A percentile compares a stretch with the other conserved stretches of the same genome.
These are phyloP conservation scores for Pezicula carpinea DNA, from an alignment of 2,329 filamentous ascomycete genomes.

Conservation along the genomic window DNA sequence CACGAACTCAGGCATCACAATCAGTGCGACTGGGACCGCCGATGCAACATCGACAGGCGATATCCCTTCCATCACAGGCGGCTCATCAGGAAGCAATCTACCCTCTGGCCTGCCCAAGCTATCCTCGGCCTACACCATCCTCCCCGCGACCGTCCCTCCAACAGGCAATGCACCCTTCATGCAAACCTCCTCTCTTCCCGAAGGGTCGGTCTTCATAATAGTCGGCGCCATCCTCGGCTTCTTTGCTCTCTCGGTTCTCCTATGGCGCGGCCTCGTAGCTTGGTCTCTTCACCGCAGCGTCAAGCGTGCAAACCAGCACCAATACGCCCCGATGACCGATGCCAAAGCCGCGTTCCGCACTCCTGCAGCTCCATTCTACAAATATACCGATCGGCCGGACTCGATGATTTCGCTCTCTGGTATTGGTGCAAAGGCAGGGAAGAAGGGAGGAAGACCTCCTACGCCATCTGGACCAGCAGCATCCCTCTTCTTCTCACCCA, in stretches of 20 bases:
- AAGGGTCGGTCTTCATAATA: conserved; percentile 94
- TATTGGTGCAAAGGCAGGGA: conserved; percentile 25
- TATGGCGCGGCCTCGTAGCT: conserved; percentile 83
- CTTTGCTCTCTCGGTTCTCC: conserved; percentile 73
- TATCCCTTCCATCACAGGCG: conserved; percentile 12
- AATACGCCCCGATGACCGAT: conserved; percentile 54
- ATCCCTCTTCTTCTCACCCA: conserved; percentile 87
- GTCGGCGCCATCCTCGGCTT: conserved; percentile 86
- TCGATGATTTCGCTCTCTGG: conserved; percentile 26
- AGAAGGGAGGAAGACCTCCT: conserved; percentile 31
- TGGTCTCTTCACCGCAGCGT: conserved; percentile 92
- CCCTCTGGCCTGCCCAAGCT: conserved; percentile 44
- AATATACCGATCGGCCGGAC: conserved; percentile 51
- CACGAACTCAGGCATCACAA: conserved; percentile 2
- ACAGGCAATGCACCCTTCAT: conserved; percentile 86
- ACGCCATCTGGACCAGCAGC: conserved; percentile 28
- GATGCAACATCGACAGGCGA: conserved; percentile 1
- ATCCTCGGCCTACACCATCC: conserved; percentile 56
- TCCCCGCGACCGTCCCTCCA: conserved; percentile 73
- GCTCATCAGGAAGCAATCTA: conserved; percentile 3
- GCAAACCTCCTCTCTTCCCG: conserved; percentile 77
- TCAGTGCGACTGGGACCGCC: conserved; percentile 8
- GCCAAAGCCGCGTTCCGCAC: conserved; percentile 62
- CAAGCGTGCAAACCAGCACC: conserved; percentile 73
- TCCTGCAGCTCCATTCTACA: conserved; percentile 54